Evolutionary conservation across 140 eudicot genomes (phyloP).

Genomic region (Oenanthe javanica): DNA sequence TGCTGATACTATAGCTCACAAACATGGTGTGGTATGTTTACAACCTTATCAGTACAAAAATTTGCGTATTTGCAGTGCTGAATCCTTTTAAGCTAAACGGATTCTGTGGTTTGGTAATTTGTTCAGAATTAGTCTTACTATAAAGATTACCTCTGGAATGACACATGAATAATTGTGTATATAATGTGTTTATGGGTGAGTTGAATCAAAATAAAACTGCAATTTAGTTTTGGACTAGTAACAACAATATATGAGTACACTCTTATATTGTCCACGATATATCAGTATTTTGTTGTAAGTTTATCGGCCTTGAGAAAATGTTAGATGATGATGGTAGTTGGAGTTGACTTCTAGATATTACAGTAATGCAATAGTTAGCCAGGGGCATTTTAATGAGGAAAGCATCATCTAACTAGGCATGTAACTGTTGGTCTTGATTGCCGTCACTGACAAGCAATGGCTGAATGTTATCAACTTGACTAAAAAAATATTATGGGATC

Average conservation of each 20-base stretch:
- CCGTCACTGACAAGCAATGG: not conserved
- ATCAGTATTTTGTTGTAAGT: not conserved
- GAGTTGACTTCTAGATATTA: not conserved
- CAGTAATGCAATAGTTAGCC: not conserved
- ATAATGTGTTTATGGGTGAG: not conserved
- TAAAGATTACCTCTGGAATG: not conserved
- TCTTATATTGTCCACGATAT: too few relatives aligned
- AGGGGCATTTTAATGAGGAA: not conserved
- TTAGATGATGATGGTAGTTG: not conserved
- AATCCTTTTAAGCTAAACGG: not conserved
- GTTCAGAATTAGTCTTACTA: not conserved
- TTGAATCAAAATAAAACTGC: not conserved
- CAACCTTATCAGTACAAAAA: not conserved
- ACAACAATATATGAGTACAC: not conserved
- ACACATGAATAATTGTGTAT: not conserved
- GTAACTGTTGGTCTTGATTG: not conserved
- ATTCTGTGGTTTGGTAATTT: not conserved
- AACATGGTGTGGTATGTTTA: slow-evolving; percentile 86
- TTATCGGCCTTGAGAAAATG: not conserved
- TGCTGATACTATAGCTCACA: slow-evolving; percentile 87
- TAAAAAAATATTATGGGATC: not conserved
- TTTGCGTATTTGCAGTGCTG: not conserved
- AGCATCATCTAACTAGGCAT: not conserved
- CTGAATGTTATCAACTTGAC: not conserved
- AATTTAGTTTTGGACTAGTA: not conserved